Conservation (phyloP, 352 stramenopile genomes). For the Globisporangium alternatum region DNA sequence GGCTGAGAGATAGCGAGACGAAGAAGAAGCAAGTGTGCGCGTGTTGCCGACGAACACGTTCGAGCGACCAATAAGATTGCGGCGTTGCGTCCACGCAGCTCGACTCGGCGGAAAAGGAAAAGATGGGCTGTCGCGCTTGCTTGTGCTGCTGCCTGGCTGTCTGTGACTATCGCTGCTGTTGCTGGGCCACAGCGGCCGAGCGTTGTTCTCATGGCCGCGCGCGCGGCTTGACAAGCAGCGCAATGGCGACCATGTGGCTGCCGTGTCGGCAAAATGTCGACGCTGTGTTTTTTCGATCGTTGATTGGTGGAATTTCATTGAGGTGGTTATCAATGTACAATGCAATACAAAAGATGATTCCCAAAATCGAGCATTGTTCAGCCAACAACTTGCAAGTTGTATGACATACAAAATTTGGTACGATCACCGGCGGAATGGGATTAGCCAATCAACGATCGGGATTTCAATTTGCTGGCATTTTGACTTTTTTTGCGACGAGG, state of each 20-base stretch:
- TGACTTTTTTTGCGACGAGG: neutral
- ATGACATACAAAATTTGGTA: too few species aligned
- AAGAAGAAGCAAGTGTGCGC: neutral
- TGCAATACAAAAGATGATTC: too few species aligned
- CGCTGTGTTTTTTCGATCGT: too few species aligned
- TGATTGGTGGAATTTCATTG: too few species aligned
- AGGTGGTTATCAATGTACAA: too few species aligned
- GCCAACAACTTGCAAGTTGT: too few species aligned
- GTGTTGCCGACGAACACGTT: slow-evolving; percentile 10
- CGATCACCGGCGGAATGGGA: neutral
- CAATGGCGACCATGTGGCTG: too few species aligned
- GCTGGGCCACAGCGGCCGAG: neutral
- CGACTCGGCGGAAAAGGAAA: neutral
- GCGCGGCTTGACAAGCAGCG: too few species aligned
- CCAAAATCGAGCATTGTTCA: too few species aligned
- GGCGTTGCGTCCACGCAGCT: slow-evolving; percentile 9
- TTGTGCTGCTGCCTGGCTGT: neutral
- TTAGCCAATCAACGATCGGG: slow-evolving; percentile 6
- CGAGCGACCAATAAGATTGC: slow-evolving; percentile 10
- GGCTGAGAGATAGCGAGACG: neutral
- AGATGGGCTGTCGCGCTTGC: slow-evolving; percentile 4
- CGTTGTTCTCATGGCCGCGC: neutral
- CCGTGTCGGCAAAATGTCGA: too few species aligned
- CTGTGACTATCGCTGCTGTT: neutral
- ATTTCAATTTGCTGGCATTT: slow-evolving; percentile 13